These are phyloP conservation scores for Phanerodontia chrysosporium DNA, from an alignment of 768 basidiomycete genomes.

Conservation along the genomic window DNA sequence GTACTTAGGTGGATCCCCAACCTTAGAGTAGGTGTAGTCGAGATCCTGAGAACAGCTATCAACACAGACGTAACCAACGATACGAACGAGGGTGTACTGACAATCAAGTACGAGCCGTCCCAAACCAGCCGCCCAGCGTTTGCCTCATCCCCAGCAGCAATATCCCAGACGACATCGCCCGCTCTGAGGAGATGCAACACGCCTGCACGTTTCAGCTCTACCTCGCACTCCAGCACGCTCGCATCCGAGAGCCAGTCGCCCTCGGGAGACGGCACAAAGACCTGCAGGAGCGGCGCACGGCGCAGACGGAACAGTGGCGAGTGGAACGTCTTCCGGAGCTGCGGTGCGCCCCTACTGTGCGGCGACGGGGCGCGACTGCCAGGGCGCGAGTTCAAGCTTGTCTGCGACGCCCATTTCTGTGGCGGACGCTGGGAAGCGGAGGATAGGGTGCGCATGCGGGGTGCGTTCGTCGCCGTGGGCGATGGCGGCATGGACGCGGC, in stretches of 20 bases:
- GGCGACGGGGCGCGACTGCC: conserved; percentile 71
- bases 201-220: conserved; percentile 68
- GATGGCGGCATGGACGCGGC: conserved; percentile 15
- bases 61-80: neutral
- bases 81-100: conserved; percentile 36
- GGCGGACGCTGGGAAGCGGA: conserved; percentile 7
- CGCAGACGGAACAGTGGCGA: conserved; percentile 69
- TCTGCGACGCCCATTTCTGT: conserved; percentile 10
- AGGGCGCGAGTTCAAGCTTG: conserved; percentile 29
- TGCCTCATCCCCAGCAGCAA: conserved; percentile 81
- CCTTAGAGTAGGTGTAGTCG: conserved; percentile 73
- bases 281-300: conserved; percentile 72
- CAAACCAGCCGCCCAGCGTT: conserved; percentile 81
- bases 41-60: conserved; percentile 57
- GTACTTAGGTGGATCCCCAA: conserved; percentile 78
- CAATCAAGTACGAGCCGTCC: conserved; percentile 87
- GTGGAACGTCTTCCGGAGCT: conserved; percentile 40
- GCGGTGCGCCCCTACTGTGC: conserved; percentile 37
- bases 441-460: neutral
- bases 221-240: conserved; percentile 79
- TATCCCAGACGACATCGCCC: conserved; percentile 86
- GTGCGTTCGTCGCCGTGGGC: neutral
- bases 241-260: conserved; percentile 84
- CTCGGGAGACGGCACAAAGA: conserved; percentile 83
- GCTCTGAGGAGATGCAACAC: conserved; percentile 57